Evolutionary conservation across 1,284 basidiomycete genomes (phyloP).

Genomic region (Malassezia vespertilionis): DNA sequence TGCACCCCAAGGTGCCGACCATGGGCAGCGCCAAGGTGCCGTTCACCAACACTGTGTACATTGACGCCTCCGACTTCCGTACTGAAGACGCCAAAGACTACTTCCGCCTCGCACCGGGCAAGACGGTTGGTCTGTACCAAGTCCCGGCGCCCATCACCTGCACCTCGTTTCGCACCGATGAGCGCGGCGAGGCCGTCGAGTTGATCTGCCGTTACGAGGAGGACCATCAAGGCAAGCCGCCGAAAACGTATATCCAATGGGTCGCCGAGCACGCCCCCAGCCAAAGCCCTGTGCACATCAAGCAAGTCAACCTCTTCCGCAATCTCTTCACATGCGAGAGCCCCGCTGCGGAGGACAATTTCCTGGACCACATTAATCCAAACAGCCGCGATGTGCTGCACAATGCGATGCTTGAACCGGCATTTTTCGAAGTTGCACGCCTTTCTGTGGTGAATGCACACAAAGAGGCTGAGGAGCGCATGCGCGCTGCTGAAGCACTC

Average conservation of each 20-base stretch:
- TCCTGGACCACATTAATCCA: slow-evolving; percentile 66
- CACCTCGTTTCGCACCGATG: slow-evolving; percentile 68
- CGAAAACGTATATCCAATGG: slow-evolving; percentile 97
- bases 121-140: slow-evolving; percentile 91
- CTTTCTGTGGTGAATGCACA: slow-evolving; percentile 59
- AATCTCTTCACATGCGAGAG: slow-evolving; percentile 88
- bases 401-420: slow-evolving; percentile 74
- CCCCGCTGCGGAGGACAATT: slow-evolving; percentile 64
- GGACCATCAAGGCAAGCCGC: slow-evolving; percentile 51
- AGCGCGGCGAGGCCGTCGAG: slow-evolving; percentile 58
- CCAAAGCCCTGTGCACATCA: slow-evolving; percentile 67
- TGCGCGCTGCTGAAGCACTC: slow-evolving; percentile 51
- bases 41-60: slow-evolving; percentile 81
- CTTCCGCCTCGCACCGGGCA: slow-evolving; percentile 92
- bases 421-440: slow-evolving; percentile 76
- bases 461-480: slow-evolving; percentile 54
- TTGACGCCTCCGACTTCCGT: slow-evolving; percentile 89
- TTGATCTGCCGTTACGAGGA: slow-evolving; percentile 67
- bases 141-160: slow-evolving; percentile 93
- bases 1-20: slow-evolving; percentile 85
- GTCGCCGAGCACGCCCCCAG: slow-evolving; percentile 72
- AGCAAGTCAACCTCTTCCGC: slow-evolving; percentile 85
- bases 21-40: slow-evolving; percentile 74
- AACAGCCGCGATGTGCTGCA: slow-evolving; percentile 66
- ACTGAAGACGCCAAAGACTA: slow-evolving; percentile 84